A percentile compares a stretch with the other conserved stretches of the same genome.
Evolutionary conservation across 148 eudicot genomes (phyloP).

Genomic region (Nepenthes gracilis): DNA sequence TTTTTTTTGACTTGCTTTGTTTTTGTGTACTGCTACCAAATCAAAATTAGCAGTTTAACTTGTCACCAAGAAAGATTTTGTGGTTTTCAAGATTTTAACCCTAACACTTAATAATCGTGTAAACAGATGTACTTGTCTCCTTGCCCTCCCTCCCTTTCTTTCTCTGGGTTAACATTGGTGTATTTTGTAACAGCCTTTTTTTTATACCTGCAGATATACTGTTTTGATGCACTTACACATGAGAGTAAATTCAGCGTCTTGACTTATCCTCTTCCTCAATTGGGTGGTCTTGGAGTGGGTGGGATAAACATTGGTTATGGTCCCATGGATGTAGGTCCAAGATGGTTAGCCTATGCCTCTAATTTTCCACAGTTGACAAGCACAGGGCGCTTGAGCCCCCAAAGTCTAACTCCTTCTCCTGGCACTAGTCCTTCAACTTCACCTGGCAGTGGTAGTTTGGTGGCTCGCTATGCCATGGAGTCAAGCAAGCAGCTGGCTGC

Average conservation of each 20-base stretch:
- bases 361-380: constrained; percentile 61
- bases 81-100: too few species aligned
- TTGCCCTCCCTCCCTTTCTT: background rate
- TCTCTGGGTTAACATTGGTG: background rate
- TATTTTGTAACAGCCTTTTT: constrained; percentile 7
- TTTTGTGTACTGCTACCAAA: too few species aligned
- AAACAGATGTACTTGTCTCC: too few species aligned
- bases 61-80: too few species aligned
- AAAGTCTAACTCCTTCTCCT: constrained; percentile 70
- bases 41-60: too few species aligned
- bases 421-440: constrained; percentile 92
- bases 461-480: constrained; percentile 92
- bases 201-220: constrained; percentile 62
- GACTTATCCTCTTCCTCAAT: constrained; percentile 84
- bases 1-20: background rate
- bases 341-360: constrained; percentile 97
- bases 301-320: constrained; percentile 86
- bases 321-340: constrained; percentile 88
- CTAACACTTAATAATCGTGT: too few species aligned
- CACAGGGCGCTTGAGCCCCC: constrained; percentile 86
- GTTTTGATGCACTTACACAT: constrained; percentile 85
- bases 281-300: constrained; percentile 48
- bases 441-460: constrained; percentile 66
- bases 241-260: constrained; percentile 87
- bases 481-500: constrained; percentile 87